Evolutionary conservation across 345 rosid species (phyloP).

Genomic region (Rubroshorea leprosula): DNA sequence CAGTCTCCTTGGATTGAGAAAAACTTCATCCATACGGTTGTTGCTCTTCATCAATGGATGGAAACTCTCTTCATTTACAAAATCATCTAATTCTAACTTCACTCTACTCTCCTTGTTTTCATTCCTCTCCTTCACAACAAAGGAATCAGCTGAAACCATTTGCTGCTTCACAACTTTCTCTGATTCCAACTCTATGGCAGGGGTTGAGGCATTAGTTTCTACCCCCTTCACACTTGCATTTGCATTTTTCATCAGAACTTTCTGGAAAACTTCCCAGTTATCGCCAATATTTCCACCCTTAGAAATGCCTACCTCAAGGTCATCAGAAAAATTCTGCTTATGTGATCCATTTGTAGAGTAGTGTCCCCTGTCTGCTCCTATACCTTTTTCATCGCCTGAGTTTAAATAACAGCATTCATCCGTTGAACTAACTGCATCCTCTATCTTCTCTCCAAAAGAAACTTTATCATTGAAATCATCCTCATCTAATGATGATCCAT

Average conservation of each 20-base stretch:
- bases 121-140: slow-evolving; percentile 29
- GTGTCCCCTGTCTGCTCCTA: slow-evolving; percentile 18
- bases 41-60: slow-evolving; percentile 42
- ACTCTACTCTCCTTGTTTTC: slow-evolving; percentile 30
- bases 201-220: slow-evolving; percentile 13
- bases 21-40: slow-evolving; percentile 41
- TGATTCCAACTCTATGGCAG: slow-evolving; percentile 26
- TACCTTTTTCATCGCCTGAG: slow-evolving; percentile 24
- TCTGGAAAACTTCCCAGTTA: slow-evolving; percentile 72
- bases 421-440: no score
- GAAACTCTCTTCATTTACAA: slow-evolving; percentile 38
- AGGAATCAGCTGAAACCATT: slow-evolving; percentile 36
- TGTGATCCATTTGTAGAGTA: no score
- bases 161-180: slow-evolving; percentile 25
- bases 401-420: slow-evolving; percentile 12
- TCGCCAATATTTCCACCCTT: slow-evolving; percentile 37
- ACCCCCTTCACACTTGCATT: slow-evolving; percentile 14
- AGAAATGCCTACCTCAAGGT: not conserved
- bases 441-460: slow-evolving; percentile 19
- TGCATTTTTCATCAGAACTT: slow-evolving; percentile 41
- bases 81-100: slow-evolving; percentile 32
- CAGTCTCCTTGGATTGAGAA: slow-evolving; percentile 38
- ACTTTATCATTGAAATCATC: slow-evolving; percentile 45
- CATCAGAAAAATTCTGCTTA: not conserved
- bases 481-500: slow-evolving; percentile 40